Evolutionary conservation across 2,329 filamentous ascomycete species (phyloP), one percentile per base, ranked within the genome.

Genomic region (Trichoderma arundinaceum): DNA sequence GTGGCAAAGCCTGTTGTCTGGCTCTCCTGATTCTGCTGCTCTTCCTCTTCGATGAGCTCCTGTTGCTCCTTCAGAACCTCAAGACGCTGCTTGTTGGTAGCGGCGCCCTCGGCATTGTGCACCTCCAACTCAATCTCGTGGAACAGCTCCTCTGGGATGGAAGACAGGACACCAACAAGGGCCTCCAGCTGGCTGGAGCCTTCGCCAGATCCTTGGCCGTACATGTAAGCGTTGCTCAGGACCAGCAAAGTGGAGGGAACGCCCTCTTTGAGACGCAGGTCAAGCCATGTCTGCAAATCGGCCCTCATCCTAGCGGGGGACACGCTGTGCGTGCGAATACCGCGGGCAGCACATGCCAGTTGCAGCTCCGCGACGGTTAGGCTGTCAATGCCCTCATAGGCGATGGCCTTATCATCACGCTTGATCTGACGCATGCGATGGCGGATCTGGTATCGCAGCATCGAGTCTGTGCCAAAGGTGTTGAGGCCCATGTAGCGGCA

Each of bases 391-490:
- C 95, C 94, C 79, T 99, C 95, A 75, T 90, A 97, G 77, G 88
- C 91, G 76, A 99, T 99, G 69, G 94, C 93, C 71, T 89, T 90
- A 80, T 99, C 95, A 75, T 99, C 95, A 69, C 94, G 90, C 88
- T 99, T 99, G 84, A 98, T 98, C 80, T 99, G 95, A 73, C 94
- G 89, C 95, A 99, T 99, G 69, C 94, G 92, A 80, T 98, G 94
- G 66, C 95, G 92, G 73, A 99, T 88, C 77, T 96, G 93, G 81
- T 99, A 99, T 64, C 95, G 92, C 59, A 99, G 89, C 91, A 99
- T 96, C 78, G 93, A 92, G 79, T 99, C 95, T 22, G 95, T 98
- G 70, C 95, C 95, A 73, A 98, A 97, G 0, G 93, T 94, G 81
- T 94, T 95, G 65, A 99, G 86, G 80, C 96, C 97, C 90, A 99